A percentile compares a stretch with the other conserved stretches of the same genome.
Conservation (phyloP, 2,329 filamentous ascomycete species). For the Xylaria sp. region DNA sequence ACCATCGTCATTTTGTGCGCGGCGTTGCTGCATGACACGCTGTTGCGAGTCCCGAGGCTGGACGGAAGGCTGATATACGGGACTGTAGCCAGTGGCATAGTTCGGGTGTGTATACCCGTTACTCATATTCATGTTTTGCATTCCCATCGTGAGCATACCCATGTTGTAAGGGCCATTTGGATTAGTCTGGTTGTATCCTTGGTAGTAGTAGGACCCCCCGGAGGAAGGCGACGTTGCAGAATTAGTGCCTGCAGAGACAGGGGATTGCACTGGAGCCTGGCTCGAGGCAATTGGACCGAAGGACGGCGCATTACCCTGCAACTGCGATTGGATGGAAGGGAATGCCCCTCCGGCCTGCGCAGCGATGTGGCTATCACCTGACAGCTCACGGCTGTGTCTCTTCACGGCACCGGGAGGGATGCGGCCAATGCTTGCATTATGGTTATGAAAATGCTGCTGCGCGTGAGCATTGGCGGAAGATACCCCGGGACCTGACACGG, state of each 20-base stretch:
- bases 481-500: conserved; percentile 52
- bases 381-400: conserved; percentile 79
- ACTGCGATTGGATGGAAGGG: conserved; percentile 73
- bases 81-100: conserved; percentile 65
- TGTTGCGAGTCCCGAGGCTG: conserved; percentile 77
- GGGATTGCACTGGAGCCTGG: conserved; percentile 47
- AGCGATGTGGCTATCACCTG: conserved; percentile 58
- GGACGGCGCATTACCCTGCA: conserved; percentile 82
- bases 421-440: conserved; percentile 84
- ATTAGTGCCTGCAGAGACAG: conserved; percentile 39
- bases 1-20: conserved; percentile 79
- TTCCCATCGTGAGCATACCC: conserved; percentile 73
- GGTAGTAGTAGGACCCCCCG: conserved; percentile 39
- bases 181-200: conserved; percentile 47
- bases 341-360: conserved; percentile 58
- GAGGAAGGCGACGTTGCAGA: conserved; percentile 32
- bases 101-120: conserved; percentile 68
- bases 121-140: conserved; percentile 64
- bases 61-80: conserved; percentile 60
- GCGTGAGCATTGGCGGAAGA: conserved; percentile 63
- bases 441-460: conserved; percentile 75
- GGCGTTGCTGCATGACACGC: conserved; percentile 79
- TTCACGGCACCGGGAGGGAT: conserved; percentile 75
- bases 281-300: conserved; percentile 74
- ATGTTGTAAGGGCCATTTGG: conserved; percentile 54